Evolutionary conservation across 768 basidiomycete species (phyloP).

Genomic region (Nidularia sp.): DNA sequence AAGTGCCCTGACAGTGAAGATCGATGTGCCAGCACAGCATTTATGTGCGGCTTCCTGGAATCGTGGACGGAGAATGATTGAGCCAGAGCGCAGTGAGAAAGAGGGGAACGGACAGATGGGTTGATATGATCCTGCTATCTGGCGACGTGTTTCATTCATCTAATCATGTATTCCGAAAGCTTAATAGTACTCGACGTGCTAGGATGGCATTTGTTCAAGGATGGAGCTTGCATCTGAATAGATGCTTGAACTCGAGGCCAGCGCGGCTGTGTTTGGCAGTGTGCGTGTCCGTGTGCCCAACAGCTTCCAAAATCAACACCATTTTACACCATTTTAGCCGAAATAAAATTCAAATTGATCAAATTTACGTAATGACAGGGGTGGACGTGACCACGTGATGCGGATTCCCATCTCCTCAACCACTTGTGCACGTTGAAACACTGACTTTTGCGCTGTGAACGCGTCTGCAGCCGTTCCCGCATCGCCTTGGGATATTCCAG

Average conservation of each 20-base stretch:
- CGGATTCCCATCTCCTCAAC: neutral
- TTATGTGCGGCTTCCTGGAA: neutral
- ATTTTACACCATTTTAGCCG: neutral
- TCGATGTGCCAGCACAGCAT: neutral
- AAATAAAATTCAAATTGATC: too few species aligned
- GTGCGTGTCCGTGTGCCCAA: neutral
- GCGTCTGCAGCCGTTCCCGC: too few species aligned
- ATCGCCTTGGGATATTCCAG: too few species aligned
- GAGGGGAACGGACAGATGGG: neutral
- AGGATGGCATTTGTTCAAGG: too few species aligned
- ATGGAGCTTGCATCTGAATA: too few species aligned
- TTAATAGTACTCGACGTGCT: neutral
- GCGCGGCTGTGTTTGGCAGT: neutral
- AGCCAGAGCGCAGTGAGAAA: neutral
- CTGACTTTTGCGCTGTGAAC: too few species aligned
- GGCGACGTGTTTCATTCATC: too few species aligned
- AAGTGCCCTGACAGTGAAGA: neutral
- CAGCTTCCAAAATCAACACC: neutral
- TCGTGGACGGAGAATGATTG: neutral
- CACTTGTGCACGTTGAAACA: too few species aligned
- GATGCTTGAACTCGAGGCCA: neutral
- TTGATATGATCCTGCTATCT: neutral
- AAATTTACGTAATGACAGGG: too few species aligned
- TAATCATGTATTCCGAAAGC: neutral
- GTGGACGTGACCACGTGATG: neutral